Conservation (phyloP, 139 green algal genomes). For the Zygnema circumcarinatum region DNA sequence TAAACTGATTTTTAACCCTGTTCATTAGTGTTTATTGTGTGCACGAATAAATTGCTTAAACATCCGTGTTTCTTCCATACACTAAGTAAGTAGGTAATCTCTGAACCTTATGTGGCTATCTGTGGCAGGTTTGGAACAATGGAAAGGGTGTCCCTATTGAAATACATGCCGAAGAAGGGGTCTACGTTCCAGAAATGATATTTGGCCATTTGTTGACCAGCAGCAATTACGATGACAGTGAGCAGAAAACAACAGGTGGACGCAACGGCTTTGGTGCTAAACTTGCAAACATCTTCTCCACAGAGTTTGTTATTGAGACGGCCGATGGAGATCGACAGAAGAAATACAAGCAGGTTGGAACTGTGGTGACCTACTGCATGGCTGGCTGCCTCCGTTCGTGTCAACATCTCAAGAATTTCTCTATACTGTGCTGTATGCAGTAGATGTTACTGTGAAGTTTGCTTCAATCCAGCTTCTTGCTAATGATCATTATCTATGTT, state of each 20-base stretch:
- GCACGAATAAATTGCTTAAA: neutral
- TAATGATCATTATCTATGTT: neutral
- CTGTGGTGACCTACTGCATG: neutral
- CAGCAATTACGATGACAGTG: constrained; percentile 98
- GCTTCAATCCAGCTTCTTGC: neutral
- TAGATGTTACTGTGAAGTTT: neutral
- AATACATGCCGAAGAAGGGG: constrained; percentile 79
- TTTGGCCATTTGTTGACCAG: constrained; percentile 97
- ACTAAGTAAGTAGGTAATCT: neutral
- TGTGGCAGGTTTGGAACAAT: constrained; percentile 87
- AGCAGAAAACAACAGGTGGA: constrained; percentile 97
- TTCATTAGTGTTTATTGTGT: neutral
- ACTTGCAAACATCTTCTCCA: constrained; percentile 99
- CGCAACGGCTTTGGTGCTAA: constrained; percentile 99
- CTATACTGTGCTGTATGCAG: neutral
- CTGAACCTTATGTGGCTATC: neutral
- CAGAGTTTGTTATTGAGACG: constrained; percentile 95
- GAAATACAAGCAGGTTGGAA: constrained; percentile 84
- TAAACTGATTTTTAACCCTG: neutral
- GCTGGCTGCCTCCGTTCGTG: neutral
- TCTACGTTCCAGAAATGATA: constrained; percentile 98
- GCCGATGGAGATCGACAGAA: constrained; percentile 82
- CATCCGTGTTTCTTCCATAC: neutral
- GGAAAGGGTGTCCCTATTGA: constrained; percentile 95
- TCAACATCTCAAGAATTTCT: neutral